Evolutionary conservation across 1,284 basidiomycete genomes (phyloP).

Genomic region (Malassezia obtusa): DNA sequence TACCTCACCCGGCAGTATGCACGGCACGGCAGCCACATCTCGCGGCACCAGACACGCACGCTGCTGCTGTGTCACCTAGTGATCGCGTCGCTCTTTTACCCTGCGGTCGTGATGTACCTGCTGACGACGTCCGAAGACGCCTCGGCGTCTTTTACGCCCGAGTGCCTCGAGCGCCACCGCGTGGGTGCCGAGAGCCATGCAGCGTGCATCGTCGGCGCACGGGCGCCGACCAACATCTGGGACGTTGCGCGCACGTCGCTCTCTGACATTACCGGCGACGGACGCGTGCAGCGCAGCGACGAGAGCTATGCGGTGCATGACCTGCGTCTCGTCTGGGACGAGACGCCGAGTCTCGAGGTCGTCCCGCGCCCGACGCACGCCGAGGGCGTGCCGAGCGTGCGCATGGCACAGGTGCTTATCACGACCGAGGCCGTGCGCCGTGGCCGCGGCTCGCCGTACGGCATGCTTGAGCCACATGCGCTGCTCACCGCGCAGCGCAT

Average conservation of each 20-base stretch:
- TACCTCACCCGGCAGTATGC: slow-evolving; percentile 3
- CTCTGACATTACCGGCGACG: slow-evolving; percentile 6
- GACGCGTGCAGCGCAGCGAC: background rate
- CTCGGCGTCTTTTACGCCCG: background rate
- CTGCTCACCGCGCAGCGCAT: slow-evolving; percentile 32
- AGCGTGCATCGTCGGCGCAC: slow-evolving; percentile 7
- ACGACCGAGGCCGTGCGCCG: slow-evolving; percentile 40
- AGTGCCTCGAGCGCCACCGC: slow-evolving; percentile 9
- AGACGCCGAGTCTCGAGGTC: slow-evolving; percentile 20
- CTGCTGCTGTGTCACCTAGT: slow-evolving; percentile 85
- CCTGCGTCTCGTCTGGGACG: slow-evolving; percentile 44
- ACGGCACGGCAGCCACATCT: slow-evolving; percentile 35
- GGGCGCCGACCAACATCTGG: slow-evolving; percentile 14
- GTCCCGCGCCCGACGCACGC: slow-evolving; percentile 7
- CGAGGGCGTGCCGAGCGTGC: slow-evolving; percentile 9
- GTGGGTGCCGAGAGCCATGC: background rate
- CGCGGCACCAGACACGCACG: slow-evolving; percentile 71
- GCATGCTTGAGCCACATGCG: slow-evolving; percentile 33
- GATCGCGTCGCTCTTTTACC: slow-evolving; percentile 81
- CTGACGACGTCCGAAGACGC: slow-evolving; percentile 15
- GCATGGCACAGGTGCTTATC: slow-evolving; percentile 41
- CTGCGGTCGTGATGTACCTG: slow-evolving; percentile 45
- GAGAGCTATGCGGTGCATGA: slow-evolving; percentile 25
- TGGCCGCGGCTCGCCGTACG: slow-evolving; percentile 31
- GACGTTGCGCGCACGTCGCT: slow-evolving; percentile 7